Percentiles rank a stretch among this genome's conserved stretches.
These are phyloP conservation scores for Pharnaceum exiguum DNA, from an alignment of 148 eudicot species.

Conservation along the genomic window DNA sequence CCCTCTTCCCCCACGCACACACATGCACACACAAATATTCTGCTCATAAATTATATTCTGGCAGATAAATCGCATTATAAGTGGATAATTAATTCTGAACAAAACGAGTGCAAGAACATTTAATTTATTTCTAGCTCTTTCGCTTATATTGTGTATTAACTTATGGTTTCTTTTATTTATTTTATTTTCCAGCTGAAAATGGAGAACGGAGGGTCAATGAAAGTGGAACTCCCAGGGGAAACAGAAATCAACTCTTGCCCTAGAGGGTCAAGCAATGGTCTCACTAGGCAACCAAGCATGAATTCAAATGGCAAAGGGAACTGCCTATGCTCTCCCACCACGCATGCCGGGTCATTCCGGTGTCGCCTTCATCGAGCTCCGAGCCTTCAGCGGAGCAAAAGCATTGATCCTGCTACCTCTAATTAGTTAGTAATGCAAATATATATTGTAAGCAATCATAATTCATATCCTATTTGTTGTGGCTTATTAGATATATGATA, in stretches of 20 bases:
- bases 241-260: constrained; percentile 2
- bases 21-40: neutral
- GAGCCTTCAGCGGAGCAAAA: constrained; percentile 47
- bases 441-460: too few species aligned
- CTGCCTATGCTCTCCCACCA: constrained; percentile 71
- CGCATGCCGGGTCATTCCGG: constrained; percentile 65
- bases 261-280: constrained; percentile 15
- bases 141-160: too few species aligned
- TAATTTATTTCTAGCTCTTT: too few species aligned
- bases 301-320: constrained; percentile 33
- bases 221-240: constrained; percentile 25
- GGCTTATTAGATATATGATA: too few species aligned
- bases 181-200: too few species aligned
- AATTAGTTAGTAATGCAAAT: constrained; percentile 16
- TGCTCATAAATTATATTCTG: too few species aligned
- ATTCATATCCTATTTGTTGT: too few species aligned
- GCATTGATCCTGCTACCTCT: constrained; percentile 27
- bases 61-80: too few species aligned
- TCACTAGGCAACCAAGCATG: constrained; percentile 29
- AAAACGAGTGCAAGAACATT: too few species aligned
- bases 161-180: too few species aligned
- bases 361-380: constrained; percentile 63
- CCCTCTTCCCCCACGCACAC: neutral
- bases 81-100: too few species aligned
- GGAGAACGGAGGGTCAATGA: constrained; percentile 29